These are phyloP conservation scores for Ulvella scutata DNA, from an alignment of 139 green algal genomes.

Conservation along the genomic window DNA sequence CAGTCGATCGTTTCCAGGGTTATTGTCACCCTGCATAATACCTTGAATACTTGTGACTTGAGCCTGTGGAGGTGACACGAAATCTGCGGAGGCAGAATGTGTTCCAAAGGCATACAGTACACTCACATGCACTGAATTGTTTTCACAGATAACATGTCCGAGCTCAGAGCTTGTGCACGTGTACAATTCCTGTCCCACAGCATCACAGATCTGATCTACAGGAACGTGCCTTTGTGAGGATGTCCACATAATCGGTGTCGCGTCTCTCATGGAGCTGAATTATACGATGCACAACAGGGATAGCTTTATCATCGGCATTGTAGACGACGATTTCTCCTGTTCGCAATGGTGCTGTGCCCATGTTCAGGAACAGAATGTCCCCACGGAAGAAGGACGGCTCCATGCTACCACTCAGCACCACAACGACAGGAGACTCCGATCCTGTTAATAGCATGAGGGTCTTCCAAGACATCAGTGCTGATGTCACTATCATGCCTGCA, in stretches of 20 bases:
- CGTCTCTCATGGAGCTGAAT: conserved; percentile 68
- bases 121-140: too few species aligned
- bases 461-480: conserved; percentile 97
- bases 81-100: too few species aligned
- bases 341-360: conserved; percentile 40
- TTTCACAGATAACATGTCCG: too few species aligned
- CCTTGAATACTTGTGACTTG: too few species aligned
- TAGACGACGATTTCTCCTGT: conserved; percentile 86
- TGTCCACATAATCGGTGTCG: conserved; percentile 33
- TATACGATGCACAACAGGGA: conserved; percentile 93
- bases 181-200: too few species aligned
- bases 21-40: conserved; percentile 91
- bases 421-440: conserved; percentile 91
- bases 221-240: conserved; percentile 79
- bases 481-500: conserved; percentile 85
- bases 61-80: too few species aligned
- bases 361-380: conserved; percentile 95
- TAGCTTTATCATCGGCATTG: conserved; percentile 80
- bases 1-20: conserved; percentile 77
- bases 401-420: conserved; percentile 96
- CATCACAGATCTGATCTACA: too few species aligned
- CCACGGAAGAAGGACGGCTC: conserved; percentile 90
- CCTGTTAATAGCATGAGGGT: conserved; percentile 79
- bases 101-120: too few species aligned
- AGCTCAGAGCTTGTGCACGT: too few species aligned